Evolutionary conservation across 345 rosid species (phyloP).

Genomic region (Excoecaria agallocha): DNA sequence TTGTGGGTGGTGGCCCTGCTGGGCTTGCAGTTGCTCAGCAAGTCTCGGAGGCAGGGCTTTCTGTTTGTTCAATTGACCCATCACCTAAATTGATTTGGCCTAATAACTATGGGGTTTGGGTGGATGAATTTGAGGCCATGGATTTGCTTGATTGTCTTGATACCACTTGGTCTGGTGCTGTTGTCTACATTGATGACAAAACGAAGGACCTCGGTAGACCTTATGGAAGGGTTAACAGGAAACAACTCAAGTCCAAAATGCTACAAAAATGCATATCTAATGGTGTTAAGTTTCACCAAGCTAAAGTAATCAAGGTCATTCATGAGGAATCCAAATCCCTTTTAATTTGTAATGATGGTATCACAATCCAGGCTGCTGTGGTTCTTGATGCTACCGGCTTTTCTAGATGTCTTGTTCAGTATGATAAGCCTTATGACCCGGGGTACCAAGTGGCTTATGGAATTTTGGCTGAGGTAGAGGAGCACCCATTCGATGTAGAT

Average conservation of each 20-base stretch:
- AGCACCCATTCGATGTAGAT: conserved; percentile 87
- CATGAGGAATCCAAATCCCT: conserved; percentile 82
- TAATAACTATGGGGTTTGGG: conserved; percentile 98
- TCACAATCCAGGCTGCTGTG: conserved; percentile 71
- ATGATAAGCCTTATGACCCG: conserved; percentile 91
- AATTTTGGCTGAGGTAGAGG: conserved; percentile 88
- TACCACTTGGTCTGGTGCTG: conserved; percentile 94
- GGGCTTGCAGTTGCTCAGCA: conserved; percentile 97
- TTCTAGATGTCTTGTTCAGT: conserved; percentile 86
- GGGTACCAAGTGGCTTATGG: conserved; percentile 98
- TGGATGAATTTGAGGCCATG: conserved; percentile 97
- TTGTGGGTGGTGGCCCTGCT: conserved; percentile 98
- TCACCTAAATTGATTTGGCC: conserved; percentile 95
- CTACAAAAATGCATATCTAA: conserved; percentile 75
- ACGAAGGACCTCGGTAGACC: conserved; percentile 73
- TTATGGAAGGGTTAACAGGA: conserved; percentile 93
- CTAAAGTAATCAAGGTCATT: conserved; percentile 81
- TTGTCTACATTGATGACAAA: conserved; percentile 59
- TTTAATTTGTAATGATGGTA: conserved; percentile 80
- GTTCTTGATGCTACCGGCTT: conserved; percentile 99
- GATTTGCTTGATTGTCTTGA: conserved; percentile 94
- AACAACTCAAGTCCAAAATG: conserved; percentile 90
- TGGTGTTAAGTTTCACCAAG: conserved; percentile 88
- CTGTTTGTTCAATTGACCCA: conserved; percentile 87
- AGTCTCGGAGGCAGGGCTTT: conserved; percentile 89